Conservation (phyloP, 108 stramenopile genomes). For the Schizochytrium sp. region DNA sequence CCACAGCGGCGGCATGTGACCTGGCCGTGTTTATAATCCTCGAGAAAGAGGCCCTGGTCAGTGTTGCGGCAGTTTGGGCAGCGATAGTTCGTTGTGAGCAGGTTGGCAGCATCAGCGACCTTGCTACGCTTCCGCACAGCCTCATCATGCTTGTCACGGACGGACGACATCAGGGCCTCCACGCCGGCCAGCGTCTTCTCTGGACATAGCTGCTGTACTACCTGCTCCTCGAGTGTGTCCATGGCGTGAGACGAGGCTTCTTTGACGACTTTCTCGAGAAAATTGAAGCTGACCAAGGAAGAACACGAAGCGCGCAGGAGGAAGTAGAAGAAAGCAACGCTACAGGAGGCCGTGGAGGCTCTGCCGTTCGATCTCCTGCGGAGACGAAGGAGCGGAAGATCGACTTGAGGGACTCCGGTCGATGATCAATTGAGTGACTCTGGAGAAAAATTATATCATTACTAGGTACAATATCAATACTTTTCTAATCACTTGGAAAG, state of each 20-base stretch:
- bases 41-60: constrained; percentile 26
- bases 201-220: constrained; percentile 50
- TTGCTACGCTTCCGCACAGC: constrained; percentile 26
- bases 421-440: no score
- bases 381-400: no score
- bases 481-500: no score
- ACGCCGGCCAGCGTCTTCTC: constrained; percentile 10
- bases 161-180: background rate
- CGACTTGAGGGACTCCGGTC: no score
- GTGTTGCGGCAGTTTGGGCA: constrained; percentile 18
- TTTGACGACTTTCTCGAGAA: no score
- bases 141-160: constrained; percentile 26
- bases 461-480: no score
- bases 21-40: constrained; percentile 7
- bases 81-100: constrained; percentile 9
- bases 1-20: constrained; percentile 13
- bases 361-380: no score
- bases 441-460: no score
- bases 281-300: no score
- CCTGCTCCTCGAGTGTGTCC: constrained; percentile 40
- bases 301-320: no score
- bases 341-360: no score
- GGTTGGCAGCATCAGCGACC: constrained; percentile 38
- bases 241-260: background rate
- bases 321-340: no score